These are phyloP conservation scores for Puccinia coronata DNA, from an alignment of 1,284 basidiomycete genomes.

Conservation along the genomic window DNA sequence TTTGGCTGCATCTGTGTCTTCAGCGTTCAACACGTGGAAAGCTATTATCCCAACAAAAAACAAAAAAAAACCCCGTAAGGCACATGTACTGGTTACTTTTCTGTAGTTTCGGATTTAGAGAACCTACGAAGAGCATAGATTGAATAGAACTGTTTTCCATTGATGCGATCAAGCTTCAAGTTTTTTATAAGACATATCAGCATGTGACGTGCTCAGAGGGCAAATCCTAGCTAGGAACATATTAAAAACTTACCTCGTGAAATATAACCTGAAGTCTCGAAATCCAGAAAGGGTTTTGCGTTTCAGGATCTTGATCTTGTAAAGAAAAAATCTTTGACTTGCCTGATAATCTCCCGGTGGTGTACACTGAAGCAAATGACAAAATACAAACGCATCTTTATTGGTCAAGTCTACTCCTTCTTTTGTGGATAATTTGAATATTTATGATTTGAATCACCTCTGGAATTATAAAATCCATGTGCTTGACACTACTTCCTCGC, in stretches of 20 bases:
- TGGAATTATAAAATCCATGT: constrained; percentile 40
- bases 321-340: background rate
- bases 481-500: constrained; percentile 43
- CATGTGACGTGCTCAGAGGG: background rate
- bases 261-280: constrained; percentile 25
- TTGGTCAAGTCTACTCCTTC: background rate
- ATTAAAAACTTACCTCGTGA: constrained; percentile 33
- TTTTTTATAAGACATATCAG: background rate
- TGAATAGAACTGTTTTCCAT: constrained; percentile 38
- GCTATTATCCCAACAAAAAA: constrained; percentile 1
- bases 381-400: background rate
- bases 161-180: constrained; percentile 44
- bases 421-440: too few relatives aligned
- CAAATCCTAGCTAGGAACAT: background rate
- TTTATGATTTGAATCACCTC: background rate
- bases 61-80: background rate
- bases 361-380: constrained; percentile 22
- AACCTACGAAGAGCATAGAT: constrained; percentile 34
- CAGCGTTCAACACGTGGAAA: constrained; percentile 1
- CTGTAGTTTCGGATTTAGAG: background rate
- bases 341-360: constrained; percentile 42
- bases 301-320: background rate
- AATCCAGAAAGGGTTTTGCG: background rate
- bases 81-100: background rate
- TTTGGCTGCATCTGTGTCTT: background rate